Evolutionary conservation across 2,329 filamentous ascomycete species (phyloP).

Genomic region (Ampelomyces quisqualis): DNA sequence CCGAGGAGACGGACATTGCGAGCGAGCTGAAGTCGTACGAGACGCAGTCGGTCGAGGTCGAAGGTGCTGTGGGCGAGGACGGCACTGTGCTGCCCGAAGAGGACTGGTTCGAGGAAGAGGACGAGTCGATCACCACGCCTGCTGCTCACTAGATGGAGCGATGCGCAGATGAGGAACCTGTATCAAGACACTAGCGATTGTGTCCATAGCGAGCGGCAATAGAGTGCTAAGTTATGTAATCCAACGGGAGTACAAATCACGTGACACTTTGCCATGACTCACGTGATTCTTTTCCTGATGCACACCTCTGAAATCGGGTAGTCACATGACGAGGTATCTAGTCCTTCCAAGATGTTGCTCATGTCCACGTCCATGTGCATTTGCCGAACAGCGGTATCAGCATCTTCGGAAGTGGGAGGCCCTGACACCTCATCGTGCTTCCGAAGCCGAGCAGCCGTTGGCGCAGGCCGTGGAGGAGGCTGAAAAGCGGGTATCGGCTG

Average conservation of each 20-base stretch:
- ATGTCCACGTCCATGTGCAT: too few species aligned
- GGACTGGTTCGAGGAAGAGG: constrained; percentile 83
- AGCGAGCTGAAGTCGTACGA: constrained; percentile 93
- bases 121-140: constrained; percentile 51
- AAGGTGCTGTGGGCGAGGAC: constrained; percentile 69
- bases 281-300: too few species aligned
- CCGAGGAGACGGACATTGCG: constrained; percentile 92
- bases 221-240: constrained; percentile 13
- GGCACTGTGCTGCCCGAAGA: constrained; percentile 63
- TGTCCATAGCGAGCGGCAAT: constrained; percentile 39
- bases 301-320: too few species aligned
- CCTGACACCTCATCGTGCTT: too few species aligned
- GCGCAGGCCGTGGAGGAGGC: constrained; percentile 1
- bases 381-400: too few species aligned
- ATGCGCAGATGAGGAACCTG: constrained; percentile 20
- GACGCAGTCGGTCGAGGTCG: constrained; percentile 88
- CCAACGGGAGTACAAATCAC: constrained; percentile 16
- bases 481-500: constrained; percentile 2
- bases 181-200: constrained; percentile 41
- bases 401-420: too few species aligned
- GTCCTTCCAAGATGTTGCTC: too few species aligned
- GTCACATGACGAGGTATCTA: too few species aligned
- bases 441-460: too few species aligned
- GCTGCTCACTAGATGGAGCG: constrained; percentile 38
- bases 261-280: constrained; percentile 14